These are phyloP conservation scores for Zasmidium citrigriseum DNA, from an alignment of 2,329 filamentous ascomycete genomes.

Conservation along the genomic window DNA sequence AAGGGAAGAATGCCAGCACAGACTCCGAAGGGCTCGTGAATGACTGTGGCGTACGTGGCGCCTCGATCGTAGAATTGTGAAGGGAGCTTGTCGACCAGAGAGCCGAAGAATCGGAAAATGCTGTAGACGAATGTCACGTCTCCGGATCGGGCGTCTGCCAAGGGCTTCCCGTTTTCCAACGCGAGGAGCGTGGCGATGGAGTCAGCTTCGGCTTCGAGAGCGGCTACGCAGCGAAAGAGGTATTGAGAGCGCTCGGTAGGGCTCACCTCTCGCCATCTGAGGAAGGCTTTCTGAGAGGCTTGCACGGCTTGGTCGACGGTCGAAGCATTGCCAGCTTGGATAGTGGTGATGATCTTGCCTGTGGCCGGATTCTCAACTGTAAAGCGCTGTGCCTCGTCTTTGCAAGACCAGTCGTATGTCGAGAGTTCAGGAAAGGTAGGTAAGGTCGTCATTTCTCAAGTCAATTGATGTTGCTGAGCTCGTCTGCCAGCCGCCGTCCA, in stretches of 20 bases:
- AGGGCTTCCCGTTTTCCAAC: constrained; percentile 31
- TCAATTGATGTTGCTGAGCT: no score
- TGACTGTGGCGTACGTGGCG: constrained; percentile 11
- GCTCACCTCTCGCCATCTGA: constrained; percentile 8
- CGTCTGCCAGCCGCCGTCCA: no score
- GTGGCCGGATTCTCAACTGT: constrained; percentile 16
- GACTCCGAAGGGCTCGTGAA: constrained; percentile 16
- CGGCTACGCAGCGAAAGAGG: constrained; percentile 12
- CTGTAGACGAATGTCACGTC: constrained; percentile 23
- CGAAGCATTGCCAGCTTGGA: constrained; percentile 11
- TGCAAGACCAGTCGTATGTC: constrained; percentile 13
- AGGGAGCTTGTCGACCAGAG: constrained; percentile 20
- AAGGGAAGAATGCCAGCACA: constrained; percentile 24
- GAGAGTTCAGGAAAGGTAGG: constrained; percentile 9
- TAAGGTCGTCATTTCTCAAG: neutral
- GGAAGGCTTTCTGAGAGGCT: constrained; percentile 16
- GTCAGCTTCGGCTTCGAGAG: constrained; percentile 19
- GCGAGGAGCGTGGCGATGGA: constrained; percentile 28
- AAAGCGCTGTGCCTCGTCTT: constrained; percentile 12
- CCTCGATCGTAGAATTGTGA: constrained; percentile 19
- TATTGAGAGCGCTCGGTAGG: constrained; percentile 10
- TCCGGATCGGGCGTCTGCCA: constrained; percentile 18
- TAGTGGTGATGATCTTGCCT: constrained; percentile 11
- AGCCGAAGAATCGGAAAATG: constrained; percentile 28
- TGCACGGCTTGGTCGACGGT: constrained; percentile 13